Evolutionary conservation across 768 basidiomycete genomes (phyloP), one percentile per base, ranked within the genome.

Genomic region (Amanita fuliginea): DNA sequence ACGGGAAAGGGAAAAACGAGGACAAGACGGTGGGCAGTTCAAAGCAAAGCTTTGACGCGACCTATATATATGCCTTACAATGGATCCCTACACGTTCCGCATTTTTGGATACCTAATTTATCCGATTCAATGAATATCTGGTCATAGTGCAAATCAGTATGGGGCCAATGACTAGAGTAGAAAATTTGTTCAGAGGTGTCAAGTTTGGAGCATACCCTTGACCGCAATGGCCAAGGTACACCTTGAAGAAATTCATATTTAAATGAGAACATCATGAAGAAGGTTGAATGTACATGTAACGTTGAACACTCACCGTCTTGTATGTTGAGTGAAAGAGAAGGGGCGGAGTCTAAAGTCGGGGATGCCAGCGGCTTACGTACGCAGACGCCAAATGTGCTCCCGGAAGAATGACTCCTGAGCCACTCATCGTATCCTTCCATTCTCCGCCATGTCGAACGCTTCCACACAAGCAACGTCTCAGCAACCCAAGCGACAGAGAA

Each of bases 161-260:
- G 3, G 16, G 46, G 49, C 4, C 4, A 10, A 37, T 33, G 50
- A 28, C 45, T 22, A 39, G n/a, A 51, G 21, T 2, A 42, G 16
- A 22, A 45, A 48, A 52, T 52, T 47, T 42, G 52, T 52, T 75
- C 72, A 76, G 73, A 65, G 57, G 66, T 72, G 81, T 85, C 85
- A 84, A 80, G 59, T 78, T 60, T 83, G 86, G 83, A 84, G 86
- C 86, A 68, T 73, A 64, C 77, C 83, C 81, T 62, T 56, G 53
- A 53, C 56, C 36, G 56, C 26, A 51, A 50, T 51, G 55, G 57
- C 51, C 56, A 59, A 70, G 78, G 80, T 82, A 83, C 82, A 80
- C 86, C 86, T 71, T 88, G 86, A 89, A 89, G 86, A 89, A 89
- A 89, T 88, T 87, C 86, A 83, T 81, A 46, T 65, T 67, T 69